Evolutionary conservation across 208 protist genomes (phyloP), one percentile per base, ranked within the genome.

Genomic region (Borovskyia barvae): DNA sequence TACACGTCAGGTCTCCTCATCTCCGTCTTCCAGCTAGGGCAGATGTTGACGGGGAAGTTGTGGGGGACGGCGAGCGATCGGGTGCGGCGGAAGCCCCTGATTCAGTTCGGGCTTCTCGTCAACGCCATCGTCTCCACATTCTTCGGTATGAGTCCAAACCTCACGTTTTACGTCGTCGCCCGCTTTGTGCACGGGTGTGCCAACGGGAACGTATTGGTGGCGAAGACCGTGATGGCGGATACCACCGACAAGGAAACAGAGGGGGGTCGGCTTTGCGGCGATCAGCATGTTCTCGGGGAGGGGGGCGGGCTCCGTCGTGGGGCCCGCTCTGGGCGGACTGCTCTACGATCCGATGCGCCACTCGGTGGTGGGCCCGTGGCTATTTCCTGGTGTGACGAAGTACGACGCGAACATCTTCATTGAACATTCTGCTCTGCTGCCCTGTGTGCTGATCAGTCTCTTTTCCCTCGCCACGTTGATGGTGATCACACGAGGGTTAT

Each of bases 201-300:
- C n/a, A 92, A 92, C 49, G 85, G 85, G 9, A 88, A 87, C 61
- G 69, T 87, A 30, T 67, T 92, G 24, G 77, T 92, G 15, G 80
- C 81, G 26, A 92, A 92, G 59, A 89, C 81, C 22, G 71, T 87
- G 22, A 74, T 89, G 42, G 85, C 85, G 1, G 85, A 89, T 42
- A 88, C 89, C 66, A 80, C 83, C 11, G 81, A 92, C 51, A 77
- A 73, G 52, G 85, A 79, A 2, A 87, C 75, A 32, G 79, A 85
- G 59, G 77, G n/a, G 79, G 7, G 65, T 75, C 51, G 96, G 97
- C 39, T 99, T 99, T 74, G 91, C 95, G 14, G 96, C 98, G 32
- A 96, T 99, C 17, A 98, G 93, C 63, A 96, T 99, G 66, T 75
- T 77, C 20, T 84, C 70, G 60, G 81, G 74, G 1, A n/a, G n/a